Evolutionary conservation across 495 filamentous ascomycete species (phyloP), one percentile per base, ranked within the genome.

Genomic region (Aspergillus ellipticus): DNA sequence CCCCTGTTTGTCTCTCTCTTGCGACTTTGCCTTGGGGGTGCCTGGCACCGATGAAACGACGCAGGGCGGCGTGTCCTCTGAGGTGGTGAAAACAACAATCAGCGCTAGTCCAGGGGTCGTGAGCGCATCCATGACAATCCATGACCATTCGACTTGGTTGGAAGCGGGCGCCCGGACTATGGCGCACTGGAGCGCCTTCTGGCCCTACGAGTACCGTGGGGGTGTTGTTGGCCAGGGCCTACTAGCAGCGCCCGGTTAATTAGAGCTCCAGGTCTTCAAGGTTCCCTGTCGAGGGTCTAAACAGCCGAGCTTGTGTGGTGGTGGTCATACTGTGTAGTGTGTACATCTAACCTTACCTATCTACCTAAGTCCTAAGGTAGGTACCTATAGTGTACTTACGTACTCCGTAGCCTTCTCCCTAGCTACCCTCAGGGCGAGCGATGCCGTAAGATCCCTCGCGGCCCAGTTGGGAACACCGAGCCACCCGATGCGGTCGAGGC

Each of bases 31-130:
- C 43, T 15, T 47, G 43, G 13, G 5, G 33, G 42, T 42, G 46
- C 54, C 47, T 55, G 31, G 53, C 15, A n/a, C 26, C 26, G 58
- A 54, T 61, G 59, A 57, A 57, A 61, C 59, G 33, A 53, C 50
- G 58, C 58, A 60, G 54, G 49, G 55, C 19, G 49, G 35, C 35
- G 35, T n/a, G 28, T 52, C 55, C 50, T 47, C 45, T 16, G 31
- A 49, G 13, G 43, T 29, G 33, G 37, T 26, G 43, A 39, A 41
- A 22, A 55, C 35, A 41, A 49, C 35, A 41, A 42, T 17, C 37
- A 55, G 43, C 57, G 48, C 57, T 55, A 54, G 57, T 20, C 57
- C 57, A 59, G 47, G 45, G 45, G 45, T 52, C 42, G 50, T 26
- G 22, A 29, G 50, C 46, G 46, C 3, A 28, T 28, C 24, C 24